Conservation (phyloP, 2,329 filamentous ascomycete species). For the Cladophialophora exuberans region DNA sequence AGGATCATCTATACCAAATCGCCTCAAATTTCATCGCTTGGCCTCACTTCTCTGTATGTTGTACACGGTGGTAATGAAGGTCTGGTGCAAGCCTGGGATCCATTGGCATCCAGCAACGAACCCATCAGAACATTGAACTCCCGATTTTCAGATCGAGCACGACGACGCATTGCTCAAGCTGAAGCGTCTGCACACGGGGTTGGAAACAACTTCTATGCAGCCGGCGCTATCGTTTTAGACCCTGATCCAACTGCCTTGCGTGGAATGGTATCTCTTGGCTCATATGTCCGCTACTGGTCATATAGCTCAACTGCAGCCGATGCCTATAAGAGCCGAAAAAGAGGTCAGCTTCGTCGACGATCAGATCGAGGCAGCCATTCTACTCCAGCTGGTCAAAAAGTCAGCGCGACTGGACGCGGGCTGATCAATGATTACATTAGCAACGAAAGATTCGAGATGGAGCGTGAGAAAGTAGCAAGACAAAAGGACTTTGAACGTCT, state of each 20-base stretch:
- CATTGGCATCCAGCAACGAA: conserved; percentile 75
- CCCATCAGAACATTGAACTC: conserved; percentile 87
- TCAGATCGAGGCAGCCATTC: conserved; percentile 66
- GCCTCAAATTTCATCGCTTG: conserved; percentile 80
- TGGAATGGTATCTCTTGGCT: conserved; percentile 84
- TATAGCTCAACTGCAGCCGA: conserved; percentile 81
- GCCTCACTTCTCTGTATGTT: conserved; percentile 80
- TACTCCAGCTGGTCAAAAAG: conserved; percentile 56
- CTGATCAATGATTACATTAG: conserved; percentile 81
- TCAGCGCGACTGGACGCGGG: conserved; percentile 65
- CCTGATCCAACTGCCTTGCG: conserved; percentile 83
- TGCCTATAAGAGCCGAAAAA: conserved; percentile 75
- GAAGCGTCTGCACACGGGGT: conserved; percentile 69
- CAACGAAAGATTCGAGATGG: conserved; percentile 80
- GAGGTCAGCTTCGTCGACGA: conserved; percentile 66
- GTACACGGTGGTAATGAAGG: conserved; percentile 95
- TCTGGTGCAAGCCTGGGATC: conserved; percentile 94
- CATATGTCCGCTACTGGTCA: conserved; percentile 87
- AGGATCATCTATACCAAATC: conserved; percentile 88
- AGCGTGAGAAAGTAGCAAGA: conserved; percentile 69
- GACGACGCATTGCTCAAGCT: conserved; percentile 71
- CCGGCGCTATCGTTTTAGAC: conserved; percentile 82
- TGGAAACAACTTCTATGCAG: conserved; percentile 76
- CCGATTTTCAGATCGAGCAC: conserved; percentile 77
- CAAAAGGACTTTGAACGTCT: conserved; percentile 71